These are phyloP conservation scores for Cajanus cajan DNA, from an alignment of 306 rosid genomes.

Conservation along the genomic window DNA sequence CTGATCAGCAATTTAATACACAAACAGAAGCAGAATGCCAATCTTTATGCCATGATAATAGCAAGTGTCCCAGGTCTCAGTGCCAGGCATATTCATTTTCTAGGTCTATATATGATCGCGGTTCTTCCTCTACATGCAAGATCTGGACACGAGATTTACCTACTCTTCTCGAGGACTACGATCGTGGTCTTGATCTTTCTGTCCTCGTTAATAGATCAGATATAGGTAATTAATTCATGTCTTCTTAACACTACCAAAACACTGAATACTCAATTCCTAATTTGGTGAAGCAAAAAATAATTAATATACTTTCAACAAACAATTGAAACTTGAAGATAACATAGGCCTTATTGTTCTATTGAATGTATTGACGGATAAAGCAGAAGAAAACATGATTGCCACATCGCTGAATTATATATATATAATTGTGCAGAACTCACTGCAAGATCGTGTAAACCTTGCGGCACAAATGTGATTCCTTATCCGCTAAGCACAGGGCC, in stretches of 20 bases:
- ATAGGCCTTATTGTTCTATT: not conserved
- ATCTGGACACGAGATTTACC: conserved; percentile 30
- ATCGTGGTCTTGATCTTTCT: not conserved
- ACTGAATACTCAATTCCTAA: too few species aligned
- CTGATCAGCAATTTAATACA: rapidly evolving
- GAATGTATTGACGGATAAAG: not conserved
- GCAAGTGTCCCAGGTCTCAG: not conserved
- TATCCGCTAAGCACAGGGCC: conserved; percentile 51
- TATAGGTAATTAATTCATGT: too few species aligned
- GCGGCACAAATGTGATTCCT: conserved; percentile 49
- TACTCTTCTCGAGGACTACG: conserved; percentile 29
- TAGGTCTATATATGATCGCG: not conserved
- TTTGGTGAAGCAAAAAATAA: too few species aligned
- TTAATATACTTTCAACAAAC: too few species aligned
- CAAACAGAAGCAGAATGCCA: conserved; percentile 30
- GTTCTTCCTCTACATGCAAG: not conserved
- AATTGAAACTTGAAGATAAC: not conserved
- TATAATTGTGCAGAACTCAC: conserved; percentile 39
- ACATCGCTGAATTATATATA: not conserved
- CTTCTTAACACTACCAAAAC: too few species aligned
- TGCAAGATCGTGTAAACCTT: conserved; percentile 33
- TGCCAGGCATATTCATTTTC: conserved; percentile 46
- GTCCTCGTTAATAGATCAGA: conserved; percentile 21
- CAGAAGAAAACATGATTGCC: not conserved
- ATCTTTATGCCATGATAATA: not conserved